A percentile compares a stretch with the other conserved stretches of the same genome.
Evolutionary conservation across 2,329 filamentous ascomycete genomes (phyloP).

Genomic region (Rhinocladiella similis): DNA sequence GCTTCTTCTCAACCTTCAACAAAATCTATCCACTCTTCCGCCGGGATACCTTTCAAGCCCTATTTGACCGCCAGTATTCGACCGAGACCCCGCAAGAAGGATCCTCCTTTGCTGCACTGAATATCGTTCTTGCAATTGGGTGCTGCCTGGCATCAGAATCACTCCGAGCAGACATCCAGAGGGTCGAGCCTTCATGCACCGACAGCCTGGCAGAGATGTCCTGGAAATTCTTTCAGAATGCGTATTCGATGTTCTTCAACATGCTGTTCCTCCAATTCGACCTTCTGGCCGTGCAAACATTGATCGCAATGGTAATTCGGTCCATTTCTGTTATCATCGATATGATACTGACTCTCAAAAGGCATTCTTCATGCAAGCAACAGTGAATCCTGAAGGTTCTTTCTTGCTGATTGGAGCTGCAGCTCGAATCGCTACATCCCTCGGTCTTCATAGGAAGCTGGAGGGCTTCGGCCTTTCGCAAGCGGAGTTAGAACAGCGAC

Average conservation of each 20-base stretch:
- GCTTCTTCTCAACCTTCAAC: slow-evolving; percentile 17
- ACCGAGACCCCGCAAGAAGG: not conserved
- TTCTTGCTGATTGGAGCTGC: slow-evolving; percentile 8
- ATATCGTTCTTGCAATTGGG: slow-evolving; percentile 12
- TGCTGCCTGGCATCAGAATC: slow-evolving; percentile 10
- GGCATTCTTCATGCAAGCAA: slow-evolving; percentile 8
- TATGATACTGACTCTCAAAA: not conserved
- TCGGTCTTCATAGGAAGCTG: slow-evolving; percentile 14
- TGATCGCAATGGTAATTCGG: slow-evolving; percentile 12
- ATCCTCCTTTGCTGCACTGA: slow-evolving; percentile 8
- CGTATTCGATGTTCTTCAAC: slow-evolving; percentile 5
- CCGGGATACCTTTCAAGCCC: slow-evolving; percentile 1
- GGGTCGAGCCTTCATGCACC: not conserved
- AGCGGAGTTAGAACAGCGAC: slow-evolving; percentile 12
- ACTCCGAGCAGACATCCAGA: not conserved
- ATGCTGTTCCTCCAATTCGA: slow-evolving; percentile 5
- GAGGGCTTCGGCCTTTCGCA: slow-evolving; percentile 13
- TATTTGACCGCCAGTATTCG: slow-evolving; percentile 11
- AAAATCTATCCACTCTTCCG: slow-evolving; percentile 8
- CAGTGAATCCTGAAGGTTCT: slow-evolving; percentile 10
- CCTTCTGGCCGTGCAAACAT: slow-evolving; percentile 10
- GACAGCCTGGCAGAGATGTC: not conserved
- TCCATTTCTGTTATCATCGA: not conserved
- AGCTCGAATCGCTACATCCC: slow-evolving; percentile 4
- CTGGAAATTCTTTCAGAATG: slow-evolving; percentile 17